Conservation (phyloP, 106 monocot genomes). For the Dendrobium catenatum region DNA sequence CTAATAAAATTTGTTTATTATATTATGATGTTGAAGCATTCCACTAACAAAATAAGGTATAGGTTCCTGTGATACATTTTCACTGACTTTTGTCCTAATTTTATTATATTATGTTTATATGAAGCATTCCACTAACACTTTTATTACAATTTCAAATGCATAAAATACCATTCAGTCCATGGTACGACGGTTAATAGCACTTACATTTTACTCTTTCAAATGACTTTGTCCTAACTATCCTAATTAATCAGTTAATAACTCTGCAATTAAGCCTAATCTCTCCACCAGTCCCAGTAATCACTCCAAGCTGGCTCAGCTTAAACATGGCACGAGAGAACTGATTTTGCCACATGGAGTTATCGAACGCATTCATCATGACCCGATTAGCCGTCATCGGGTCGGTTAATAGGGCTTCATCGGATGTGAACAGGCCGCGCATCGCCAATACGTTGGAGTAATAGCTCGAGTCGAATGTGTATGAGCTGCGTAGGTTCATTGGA, state of each 20-base stretch:
- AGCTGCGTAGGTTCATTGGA: constrained; percentile 2
- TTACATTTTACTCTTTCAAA: too few species aligned
- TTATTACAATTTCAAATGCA: too few species aligned
- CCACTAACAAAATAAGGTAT: too few species aligned
- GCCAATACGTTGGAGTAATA: constrained; percentile 7
- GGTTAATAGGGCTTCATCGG: constrained; percentile 5
- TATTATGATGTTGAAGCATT: too few species aligned
- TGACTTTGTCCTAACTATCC: not conserved
- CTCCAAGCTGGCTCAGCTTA: constrained; percentile 29
- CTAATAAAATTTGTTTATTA: too few species aligned
- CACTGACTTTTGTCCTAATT: too few species aligned
- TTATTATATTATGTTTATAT: too few species aligned
- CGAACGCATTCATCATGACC: constrained; percentile 5
- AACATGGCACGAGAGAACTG: constrained; percentile 32
- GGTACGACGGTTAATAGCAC: too few species aligned
- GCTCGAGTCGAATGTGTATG: constrained; percentile 2
- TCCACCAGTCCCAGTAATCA: constrained; percentile 27
- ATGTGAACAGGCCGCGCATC: not conserved
- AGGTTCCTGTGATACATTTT: too few species aligned
- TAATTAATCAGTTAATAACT: not conserved
- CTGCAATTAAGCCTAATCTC: constrained; percentile 33
- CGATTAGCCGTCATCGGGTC: not conserved
- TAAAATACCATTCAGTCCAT: too few species aligned
- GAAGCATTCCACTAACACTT: too few species aligned
- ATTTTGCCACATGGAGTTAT: not conserved